A percentile compares a stretch with the other conserved stretches of the same genome.
Evolutionary conservation across 768 basidiomycete genomes (phyloP).

Genomic region (Steccherinum ochraceum): DNA sequence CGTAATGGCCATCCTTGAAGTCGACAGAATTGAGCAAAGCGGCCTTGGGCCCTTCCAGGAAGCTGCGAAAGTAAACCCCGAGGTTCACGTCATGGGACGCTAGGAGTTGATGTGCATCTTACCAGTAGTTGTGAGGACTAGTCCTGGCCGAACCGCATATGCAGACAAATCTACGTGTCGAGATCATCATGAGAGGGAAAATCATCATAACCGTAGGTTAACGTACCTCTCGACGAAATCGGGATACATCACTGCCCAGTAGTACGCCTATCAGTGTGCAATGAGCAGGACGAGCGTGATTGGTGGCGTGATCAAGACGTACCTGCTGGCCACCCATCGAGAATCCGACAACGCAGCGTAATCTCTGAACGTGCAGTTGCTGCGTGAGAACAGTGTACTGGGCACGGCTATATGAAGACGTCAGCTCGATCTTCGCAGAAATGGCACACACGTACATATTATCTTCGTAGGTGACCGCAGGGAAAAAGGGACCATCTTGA

Average conservation of each 20-base stretch:
- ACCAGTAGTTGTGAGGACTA: constrained; percentile 52
- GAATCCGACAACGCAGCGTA: constrained; percentile 45
- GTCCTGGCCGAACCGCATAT: constrained; percentile 53
- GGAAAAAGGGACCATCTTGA: constrained; percentile 55
- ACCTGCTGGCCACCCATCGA: constrained; percentile 57
- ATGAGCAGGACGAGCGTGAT: not conserved
- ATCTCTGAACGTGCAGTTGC: constrained; percentile 36
- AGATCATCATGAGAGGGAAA: not conserved
- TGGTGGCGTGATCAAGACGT: not conserved
- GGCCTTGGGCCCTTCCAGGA: constrained; percentile 17
- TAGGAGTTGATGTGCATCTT: constrained; percentile 6
- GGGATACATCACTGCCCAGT: constrained; percentile 52
- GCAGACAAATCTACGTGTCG: constrained; percentile 37
- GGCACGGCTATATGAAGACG: constrained; percentile 33
- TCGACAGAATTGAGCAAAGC: constrained; percentile 15
- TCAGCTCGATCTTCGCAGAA: not conserved
- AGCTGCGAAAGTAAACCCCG: too few species aligned
- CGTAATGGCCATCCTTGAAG: constrained; percentile 17
- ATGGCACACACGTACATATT: constrained; percentile 35
- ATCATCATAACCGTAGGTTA: not conserved
- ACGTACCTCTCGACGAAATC: constrained; percentile 37
- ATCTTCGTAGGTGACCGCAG: constrained; percentile 45
- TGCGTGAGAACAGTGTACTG: constrained; percentile 48
- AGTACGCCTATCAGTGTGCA: constrained; percentile 44
- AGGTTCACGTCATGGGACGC: not conserved